Base-by-base conservation (phyloP, 2,329 filamentous ascomycete species). In the Monosporascus sp. region DNA sequence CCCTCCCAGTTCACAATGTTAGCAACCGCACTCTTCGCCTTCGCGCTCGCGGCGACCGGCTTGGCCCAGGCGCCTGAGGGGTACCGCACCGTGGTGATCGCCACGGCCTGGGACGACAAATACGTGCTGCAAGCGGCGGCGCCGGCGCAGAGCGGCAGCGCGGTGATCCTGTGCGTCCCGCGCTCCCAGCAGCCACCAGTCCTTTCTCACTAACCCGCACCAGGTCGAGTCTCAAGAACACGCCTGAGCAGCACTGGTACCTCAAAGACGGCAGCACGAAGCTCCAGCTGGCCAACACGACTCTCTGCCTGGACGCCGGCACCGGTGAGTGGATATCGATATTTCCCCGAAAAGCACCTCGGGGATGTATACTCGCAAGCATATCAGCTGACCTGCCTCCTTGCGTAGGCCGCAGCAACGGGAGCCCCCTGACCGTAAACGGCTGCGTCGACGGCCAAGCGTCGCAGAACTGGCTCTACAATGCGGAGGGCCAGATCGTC, bases 171-270 rank as follows among this genome's bases (percentile, higher is more conserved):
- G 68, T 72, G 46, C 24, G 69, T 65, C 55, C 14, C 2, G 20
- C 31, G 27, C 14, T 18, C 15, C 50, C 3, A 20, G 18, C 17
- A 11, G 41, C 38, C 39, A 14, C 43, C 3, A 14, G 24, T 2
- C 18, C 24, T n/a, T 5, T 41, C 24, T 52, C 14, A 39, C 9
- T 15, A 25, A 45, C 39, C 48, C 9, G 38, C 22, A 49, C 17
- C 49, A 72, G 70, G 3, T 62, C 72, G 53, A 71, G 68, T 1
- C 63, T 52, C 27, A 62, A 54, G 44, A 59, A 60, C 54, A 69
- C 62, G 55, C 59, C 68, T 2, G 70, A 72, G 54, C 72, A 75
- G 58, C 70, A 73, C 53, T 75, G 72, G 72, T 71, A 70, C 50
- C 52, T 75, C 59, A 67, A 68, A 57, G 56, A 58, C 22, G 68